phyloP scores from a whole-genome alignment of 106 monocot species.

The Dendrobium nobile region DNA sequence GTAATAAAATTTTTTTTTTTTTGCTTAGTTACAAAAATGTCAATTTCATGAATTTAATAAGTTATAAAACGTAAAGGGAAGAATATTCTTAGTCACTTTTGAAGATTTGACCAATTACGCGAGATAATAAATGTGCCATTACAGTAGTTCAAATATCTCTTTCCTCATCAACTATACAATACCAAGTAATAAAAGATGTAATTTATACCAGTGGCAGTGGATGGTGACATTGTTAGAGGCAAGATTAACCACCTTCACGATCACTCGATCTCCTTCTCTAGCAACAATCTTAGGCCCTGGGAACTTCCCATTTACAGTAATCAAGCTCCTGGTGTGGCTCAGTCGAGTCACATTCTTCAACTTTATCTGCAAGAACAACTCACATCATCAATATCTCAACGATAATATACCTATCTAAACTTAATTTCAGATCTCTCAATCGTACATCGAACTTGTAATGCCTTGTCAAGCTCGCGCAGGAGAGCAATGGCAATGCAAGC shows the following conservation, averaged over 20 bases:
- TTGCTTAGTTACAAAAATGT: too few relatives aligned
- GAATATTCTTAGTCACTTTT: too few relatives aligned
- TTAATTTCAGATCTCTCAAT: too few relatives aligned
- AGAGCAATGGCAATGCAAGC: background rate
- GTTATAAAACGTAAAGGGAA: too few relatives aligned
- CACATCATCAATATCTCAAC: background rate
- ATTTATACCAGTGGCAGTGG: slow-evolving; percentile 28
- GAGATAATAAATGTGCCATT: background rate
- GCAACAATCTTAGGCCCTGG: slow-evolving; percentile 40
- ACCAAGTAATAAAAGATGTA: too few relatives aligned
- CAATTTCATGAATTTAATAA: too few relatives aligned
- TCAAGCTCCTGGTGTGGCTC: slow-evolving; percentile 35
- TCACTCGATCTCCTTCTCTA: slow-evolving; percentile 37
- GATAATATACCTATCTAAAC: background rate
- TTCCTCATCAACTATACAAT: too few relatives aligned
- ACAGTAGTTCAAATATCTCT: too few relatives aligned
- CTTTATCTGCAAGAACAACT: slow-evolving; percentile 14
- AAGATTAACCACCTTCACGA: slow-evolving; percentile 43
- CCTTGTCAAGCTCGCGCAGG: slow-evolving; percentile 19
- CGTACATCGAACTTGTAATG: slow-evolving; percentile 39
- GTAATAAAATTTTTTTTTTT: too few relatives aligned
- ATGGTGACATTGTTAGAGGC: slow-evolving; percentile 32
- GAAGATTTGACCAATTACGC: too few relatives aligned
- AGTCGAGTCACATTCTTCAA: slow-evolving; percentile 31
- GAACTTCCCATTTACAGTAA: slow-evolving; percentile 44